Conservation (phyloP, 768 basidiomycete genomes). For the Mycena indigotica region DNA sequence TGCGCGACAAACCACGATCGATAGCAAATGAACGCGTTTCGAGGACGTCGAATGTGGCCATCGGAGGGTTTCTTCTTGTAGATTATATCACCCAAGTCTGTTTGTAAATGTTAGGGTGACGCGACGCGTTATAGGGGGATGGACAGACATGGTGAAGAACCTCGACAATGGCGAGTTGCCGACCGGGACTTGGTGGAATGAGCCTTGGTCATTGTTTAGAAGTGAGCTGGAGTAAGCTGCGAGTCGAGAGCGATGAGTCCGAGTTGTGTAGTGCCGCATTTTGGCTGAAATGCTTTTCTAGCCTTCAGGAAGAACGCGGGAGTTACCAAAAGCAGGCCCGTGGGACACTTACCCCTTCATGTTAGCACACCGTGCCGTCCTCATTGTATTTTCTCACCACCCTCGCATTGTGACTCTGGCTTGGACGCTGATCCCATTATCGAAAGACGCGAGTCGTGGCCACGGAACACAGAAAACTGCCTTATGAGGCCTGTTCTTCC, state of each 20-base stretch:
- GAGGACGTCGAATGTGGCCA: slow-evolving; percentile 47
- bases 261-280: not conserved
- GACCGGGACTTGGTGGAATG: not conserved
- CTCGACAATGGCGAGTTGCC: not conserved
- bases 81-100: not conserved
- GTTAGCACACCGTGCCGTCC: slow-evolving; percentile 5
- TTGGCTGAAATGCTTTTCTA: slow-evolving; percentile 12
- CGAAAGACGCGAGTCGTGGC: not conserved
- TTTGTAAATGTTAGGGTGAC: not conserved
- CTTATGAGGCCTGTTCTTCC: not conserved
- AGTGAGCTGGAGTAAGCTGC: too few species aligned
- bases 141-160: not conserved
- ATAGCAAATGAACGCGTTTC: slow-evolving; percentile 61
- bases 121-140: not conserved
- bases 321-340: not conserved
- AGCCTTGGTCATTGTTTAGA: not conserved
- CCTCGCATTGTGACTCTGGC: not conserved
- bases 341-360: slow-evolving; percentile 14
- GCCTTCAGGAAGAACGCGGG: not conserved
- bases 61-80: not conserved
- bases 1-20: slow-evolving; percentile 43
- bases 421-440: not conserved
- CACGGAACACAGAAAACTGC: not conserved
- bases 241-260: not conserved
- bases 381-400: not conserved